These are phyloP conservation scores for Tolypocladium inflatum DNA, from an alignment of 2,329 filamentous ascomycete species.

Conservation along the genomic window DNA sequence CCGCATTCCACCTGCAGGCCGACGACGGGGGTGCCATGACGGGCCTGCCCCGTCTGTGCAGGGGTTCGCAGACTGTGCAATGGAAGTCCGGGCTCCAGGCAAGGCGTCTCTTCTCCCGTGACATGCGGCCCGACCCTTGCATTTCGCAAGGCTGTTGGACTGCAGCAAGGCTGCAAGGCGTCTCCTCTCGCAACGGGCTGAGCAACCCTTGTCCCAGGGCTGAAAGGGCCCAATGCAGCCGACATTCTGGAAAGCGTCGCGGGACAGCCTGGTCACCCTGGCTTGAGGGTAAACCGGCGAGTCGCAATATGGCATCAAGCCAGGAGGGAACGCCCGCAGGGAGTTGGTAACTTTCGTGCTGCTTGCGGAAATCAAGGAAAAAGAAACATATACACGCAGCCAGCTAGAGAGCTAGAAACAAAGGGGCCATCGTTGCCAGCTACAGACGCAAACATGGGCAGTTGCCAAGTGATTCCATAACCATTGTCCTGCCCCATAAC, in stretches of 20 bases:
- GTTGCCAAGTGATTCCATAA: not conserved
- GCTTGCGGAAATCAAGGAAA: not conserved
- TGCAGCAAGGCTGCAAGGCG: not conserved
- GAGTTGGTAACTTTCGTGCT: not conserved
- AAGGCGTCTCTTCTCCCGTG: not conserved
- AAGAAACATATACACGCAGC: not conserved
- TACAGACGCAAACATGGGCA: not conserved
- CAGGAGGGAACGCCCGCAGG: not conserved
- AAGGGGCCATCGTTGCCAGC: not conserved
- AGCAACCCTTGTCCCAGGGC: not conserved
- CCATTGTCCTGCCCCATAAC: not conserved
- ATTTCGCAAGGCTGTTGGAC: not conserved
- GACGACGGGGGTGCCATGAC: not conserved
- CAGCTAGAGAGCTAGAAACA: not conserved
- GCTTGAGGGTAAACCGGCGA: not conserved
- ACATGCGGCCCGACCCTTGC: not conserved
- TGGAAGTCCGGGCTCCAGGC: too few species aligned
- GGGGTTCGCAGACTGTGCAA: not conserved
- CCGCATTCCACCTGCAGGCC: not conserved
- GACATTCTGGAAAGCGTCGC: not conserved
- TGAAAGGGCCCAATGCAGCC: not conserved
- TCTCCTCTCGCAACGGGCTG: not conserved
- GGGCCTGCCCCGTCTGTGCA: not conserved
- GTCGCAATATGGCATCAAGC: not conserved
- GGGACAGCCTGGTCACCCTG: not conserved